Evolutionary conservation across 768 basidiomycete genomes (phyloP).

Genomic region (Russula virescens): DNA sequence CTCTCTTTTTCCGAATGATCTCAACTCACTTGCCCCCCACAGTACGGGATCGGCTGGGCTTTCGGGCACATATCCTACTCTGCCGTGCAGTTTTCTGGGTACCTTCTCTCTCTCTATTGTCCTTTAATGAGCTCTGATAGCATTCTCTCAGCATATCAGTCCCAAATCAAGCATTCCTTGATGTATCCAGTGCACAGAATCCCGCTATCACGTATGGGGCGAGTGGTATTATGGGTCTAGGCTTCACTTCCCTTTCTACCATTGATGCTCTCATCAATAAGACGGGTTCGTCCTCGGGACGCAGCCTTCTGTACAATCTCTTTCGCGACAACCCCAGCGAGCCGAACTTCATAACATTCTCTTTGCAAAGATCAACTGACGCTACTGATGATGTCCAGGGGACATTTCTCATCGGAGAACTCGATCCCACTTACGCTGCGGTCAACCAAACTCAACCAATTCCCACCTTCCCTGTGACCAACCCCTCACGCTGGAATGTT

Average conservation of each 20-base stretch:
- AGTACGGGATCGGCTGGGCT: slow-evolving; percentile 85
- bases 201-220: slow-evolving; percentile 70
- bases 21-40: not conserved
- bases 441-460: slow-evolving; percentile 56
- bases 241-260: slow-evolving; percentile 70
- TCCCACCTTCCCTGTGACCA: slow-evolving; percentile 63
- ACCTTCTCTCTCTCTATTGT: slow-evolving; percentile 23
- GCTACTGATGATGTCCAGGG: slow-evolving; percentile 53
- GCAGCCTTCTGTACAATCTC: slow-evolving; percentile 68
- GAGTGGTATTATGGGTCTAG: slow-evolving; percentile 66
- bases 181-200: slow-evolving; percentile 57
- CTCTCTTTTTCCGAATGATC: too few species aligned
- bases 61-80: slow-evolving; percentile 58
- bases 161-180: slow-evolving; percentile 65
- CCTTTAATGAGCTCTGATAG: not conserved
- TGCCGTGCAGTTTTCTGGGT: slow-evolving; percentile 67
- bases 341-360: slow-evolving; percentile 78
- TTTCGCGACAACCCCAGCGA: slow-evolving; percentile 62
- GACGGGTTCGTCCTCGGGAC: slow-evolving; percentile 54
- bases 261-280: slow-evolving; percentile 58
- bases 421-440: slow-evolving; percentile 53
- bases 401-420: slow-evolving; percentile 69
- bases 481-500: slow-evolving; percentile 69
- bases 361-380: slow-evolving; percentile 57
- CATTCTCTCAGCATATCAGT: slow-evolving; percentile 46